phyloP scores from a whole-genome alignment of 1,284 basidiomycete species.

The Cutaneotrichosporon curvatum region DNA sequence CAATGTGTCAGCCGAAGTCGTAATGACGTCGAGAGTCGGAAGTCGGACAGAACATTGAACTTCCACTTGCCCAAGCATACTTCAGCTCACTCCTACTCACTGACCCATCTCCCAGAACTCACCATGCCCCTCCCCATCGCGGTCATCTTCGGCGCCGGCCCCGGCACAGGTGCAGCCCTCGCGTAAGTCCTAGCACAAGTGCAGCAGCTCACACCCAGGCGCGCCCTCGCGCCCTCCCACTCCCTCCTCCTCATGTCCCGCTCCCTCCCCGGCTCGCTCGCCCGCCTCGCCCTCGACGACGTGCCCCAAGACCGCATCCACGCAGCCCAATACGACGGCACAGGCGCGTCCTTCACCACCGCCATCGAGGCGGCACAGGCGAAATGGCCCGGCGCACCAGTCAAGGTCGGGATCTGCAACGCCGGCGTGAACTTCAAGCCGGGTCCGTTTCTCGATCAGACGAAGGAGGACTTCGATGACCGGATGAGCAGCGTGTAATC shows the following conservation, averaged over 20 bases:
- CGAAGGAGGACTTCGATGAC: constrained; percentile 22
- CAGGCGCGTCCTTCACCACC: constrained; percentile 18
- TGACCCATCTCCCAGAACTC: no score
- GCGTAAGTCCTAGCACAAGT: constrained; percentile 11
- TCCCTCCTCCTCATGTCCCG: constrained; percentile 40
- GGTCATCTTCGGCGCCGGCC: constrained; percentile 39
- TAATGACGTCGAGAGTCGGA: no score
- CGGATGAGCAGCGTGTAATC: constrained; percentile 32
- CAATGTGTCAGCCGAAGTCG: no score
- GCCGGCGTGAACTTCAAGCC: constrained; percentile 26
- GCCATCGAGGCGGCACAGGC: constrained; percentile 28
- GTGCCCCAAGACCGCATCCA: constrained; percentile 22
- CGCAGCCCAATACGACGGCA: constrained; percentile 28
- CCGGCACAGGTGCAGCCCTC: constrained; percentile 32
- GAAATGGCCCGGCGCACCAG: constrained; percentile 28
- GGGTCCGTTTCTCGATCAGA: constrained; percentile 31
- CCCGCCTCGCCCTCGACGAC: constrained; percentile 23
- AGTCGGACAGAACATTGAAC: no score
- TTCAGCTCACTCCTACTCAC: no score
- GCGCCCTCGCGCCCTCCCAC: constrained; percentile 36
- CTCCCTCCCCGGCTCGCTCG: constrained; percentile 32
- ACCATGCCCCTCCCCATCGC: constrained; percentile 19
- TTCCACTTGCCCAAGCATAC: no score
- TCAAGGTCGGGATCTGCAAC: constrained; percentile 42
- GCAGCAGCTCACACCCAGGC: constrained; percentile 8